Evolutionary conservation across 2,329 filamentous ascomycete genomes (phyloP).

Genomic region (Myriangium duriaei): DNA sequence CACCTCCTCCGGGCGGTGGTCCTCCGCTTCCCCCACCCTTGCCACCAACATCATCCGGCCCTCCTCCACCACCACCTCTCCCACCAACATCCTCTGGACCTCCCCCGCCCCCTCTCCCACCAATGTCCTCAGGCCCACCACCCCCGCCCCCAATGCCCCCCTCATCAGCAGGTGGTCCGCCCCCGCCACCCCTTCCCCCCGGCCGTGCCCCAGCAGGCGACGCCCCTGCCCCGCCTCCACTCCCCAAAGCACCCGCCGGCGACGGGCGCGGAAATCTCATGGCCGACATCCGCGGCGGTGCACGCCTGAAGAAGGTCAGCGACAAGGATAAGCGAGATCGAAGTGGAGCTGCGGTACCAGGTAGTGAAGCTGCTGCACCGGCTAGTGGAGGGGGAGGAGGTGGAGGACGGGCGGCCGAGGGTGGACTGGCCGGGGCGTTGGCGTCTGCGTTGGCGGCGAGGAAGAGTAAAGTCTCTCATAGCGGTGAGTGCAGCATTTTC

Average conservation of each 20-base stretch:
- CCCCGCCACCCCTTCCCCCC: conserved; percentile 30
- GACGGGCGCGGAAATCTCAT: conserved; percentile 49
- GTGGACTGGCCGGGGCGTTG: conserved; percentile 41
- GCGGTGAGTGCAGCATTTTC: conserved; percentile 54
- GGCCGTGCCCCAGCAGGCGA: conserved; percentile 45
- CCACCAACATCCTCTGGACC: conserved; percentile 21
- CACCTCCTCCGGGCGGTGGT: conserved; percentile 16
- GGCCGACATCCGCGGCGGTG: conserved; percentile 57
- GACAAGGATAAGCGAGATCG: conserved; percentile 57
- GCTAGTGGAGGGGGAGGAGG: conserved; percentile 38
- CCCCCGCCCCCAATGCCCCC: conserved; percentile 38
- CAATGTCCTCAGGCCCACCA: conserved; percentile 22
- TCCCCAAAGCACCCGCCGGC: conserved; percentile 29
- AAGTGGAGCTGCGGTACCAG: conserved; percentile 51
- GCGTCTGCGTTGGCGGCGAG: conserved; percentile 73
- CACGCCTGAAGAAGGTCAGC: conserved; percentile 61
- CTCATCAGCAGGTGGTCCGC: conserved; percentile 23
- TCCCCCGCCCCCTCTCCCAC: conserved; percentile 31
- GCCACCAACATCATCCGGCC: conserved; percentile 22
- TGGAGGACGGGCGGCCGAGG: conserved; percentile 41
- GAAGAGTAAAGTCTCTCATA: conserved; percentile 88
- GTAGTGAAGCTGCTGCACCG: conserved; percentile 39
- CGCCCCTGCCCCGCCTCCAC: conserved; percentile 40
- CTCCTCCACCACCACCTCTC: conserved; percentile 21
- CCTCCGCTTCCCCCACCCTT: conserved; percentile 30